phyloP scores from a whole-genome alignment of 2,329 filamentous ascomycete species.

The Didymella segeticola region DNA sequence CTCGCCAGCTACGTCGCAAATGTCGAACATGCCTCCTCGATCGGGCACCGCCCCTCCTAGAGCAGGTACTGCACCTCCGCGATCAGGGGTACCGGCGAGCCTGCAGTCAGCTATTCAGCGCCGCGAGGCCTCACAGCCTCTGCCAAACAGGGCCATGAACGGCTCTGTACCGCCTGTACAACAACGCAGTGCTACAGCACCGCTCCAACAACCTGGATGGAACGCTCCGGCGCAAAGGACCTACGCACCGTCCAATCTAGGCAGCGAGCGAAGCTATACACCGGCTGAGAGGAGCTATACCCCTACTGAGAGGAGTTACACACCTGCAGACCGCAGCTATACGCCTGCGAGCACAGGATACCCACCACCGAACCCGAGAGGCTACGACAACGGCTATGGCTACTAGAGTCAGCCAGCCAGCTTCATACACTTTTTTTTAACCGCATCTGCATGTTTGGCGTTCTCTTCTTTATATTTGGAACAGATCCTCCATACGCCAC shows the following conservation, averaged over 20 bases:
- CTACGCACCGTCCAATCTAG: constrained; percentile 28
- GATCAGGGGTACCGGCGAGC: constrained; percentile 40
- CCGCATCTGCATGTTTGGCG: constrained; percentile 23
- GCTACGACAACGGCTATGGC: constrained; percentile 29
- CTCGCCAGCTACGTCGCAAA: constrained; percentile 36
- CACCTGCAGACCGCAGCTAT: constrained; percentile 12
- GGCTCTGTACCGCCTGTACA: constrained; percentile 27
- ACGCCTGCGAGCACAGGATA: constrained; percentile 20
- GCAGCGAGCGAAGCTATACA: constrained; percentile 16
- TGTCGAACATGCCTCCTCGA: constrained; percentile 28
- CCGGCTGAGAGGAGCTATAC: constrained; percentile 18
- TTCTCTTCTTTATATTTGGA: constrained; percentile 31
- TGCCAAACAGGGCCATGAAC: constrained; percentile 37
- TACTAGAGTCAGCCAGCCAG: constrained; percentile 9
- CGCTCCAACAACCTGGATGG: constrained; percentile 39
- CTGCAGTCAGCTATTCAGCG: constrained; percentile 48
- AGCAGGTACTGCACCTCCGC: constrained; percentile 40
- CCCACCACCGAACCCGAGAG: constrained; percentile 25
- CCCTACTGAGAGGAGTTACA: not conserved
- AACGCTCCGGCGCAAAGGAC: constrained; percentile 25
- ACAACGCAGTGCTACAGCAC: constrained; percentile 46
- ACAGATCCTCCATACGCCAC: constrained; percentile 14
- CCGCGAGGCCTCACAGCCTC: constrained; percentile 43
- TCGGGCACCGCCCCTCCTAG: constrained; percentile 30
- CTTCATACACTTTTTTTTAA: not conserved